These are phyloP conservation scores for Boletus mariae DNA, from an alignment of 1,284 basidiomycete genomes.

Conservation along the genomic window DNA sequence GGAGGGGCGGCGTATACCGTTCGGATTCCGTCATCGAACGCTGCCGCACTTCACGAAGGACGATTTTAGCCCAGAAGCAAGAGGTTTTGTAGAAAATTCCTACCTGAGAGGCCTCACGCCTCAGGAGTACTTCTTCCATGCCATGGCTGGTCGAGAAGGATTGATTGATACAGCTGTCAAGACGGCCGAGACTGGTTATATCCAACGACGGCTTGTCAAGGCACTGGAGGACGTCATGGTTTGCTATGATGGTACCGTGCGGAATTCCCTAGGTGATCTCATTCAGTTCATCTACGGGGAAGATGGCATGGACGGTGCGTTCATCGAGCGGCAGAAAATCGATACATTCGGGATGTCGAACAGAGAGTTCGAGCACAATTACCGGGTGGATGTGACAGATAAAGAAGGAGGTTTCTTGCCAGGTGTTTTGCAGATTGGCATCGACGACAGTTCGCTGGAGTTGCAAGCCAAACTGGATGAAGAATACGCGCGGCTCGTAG, in stretches of 20 bases:
- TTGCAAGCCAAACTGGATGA: slow-evolving; percentile 89
- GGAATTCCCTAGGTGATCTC: slow-evolving; percentile 93
- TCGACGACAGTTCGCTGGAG: slow-evolving; percentile 85
- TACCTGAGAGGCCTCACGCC: slow-evolving; percentile 96
- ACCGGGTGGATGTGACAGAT: slow-evolving; percentile 90
- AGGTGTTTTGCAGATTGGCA: slow-evolving; percentile 88
- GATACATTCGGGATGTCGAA: slow-evolving; percentile 86
- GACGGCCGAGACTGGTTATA: too few species aligned
- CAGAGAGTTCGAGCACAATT: slow-evolving; percentile 84
- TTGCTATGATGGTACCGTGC: slow-evolving; percentile 96
- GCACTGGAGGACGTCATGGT: slow-evolving; percentile 96
- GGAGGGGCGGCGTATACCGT: slow-evolving; percentile 97
- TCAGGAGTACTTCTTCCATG: slow-evolving; percentile 99
- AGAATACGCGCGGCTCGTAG: slow-evolving; percentile 76
- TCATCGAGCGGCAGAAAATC: slow-evolving; percentile 93
- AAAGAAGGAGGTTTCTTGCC: slow-evolving; percentile 72
- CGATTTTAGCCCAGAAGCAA: slow-evolving; percentile 95
- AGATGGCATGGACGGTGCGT: slow-evolving; percentile 98
- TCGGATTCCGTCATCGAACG: slow-evolving; percentile 95
- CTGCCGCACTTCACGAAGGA: slow-evolving; percentile 98
- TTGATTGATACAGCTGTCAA: slow-evolving; percentile 65
- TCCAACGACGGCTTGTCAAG: too few species aligned
- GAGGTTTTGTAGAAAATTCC: slow-evolving; percentile 99
- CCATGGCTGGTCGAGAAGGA: slow-evolving; percentile 99
- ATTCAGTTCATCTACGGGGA: slow-evolving; percentile 98